These are phyloP conservation scores for Penicillium palitans DNA, from an alignment of 2,329 filamentous ascomycete genomes.

Conservation along the genomic window DNA sequence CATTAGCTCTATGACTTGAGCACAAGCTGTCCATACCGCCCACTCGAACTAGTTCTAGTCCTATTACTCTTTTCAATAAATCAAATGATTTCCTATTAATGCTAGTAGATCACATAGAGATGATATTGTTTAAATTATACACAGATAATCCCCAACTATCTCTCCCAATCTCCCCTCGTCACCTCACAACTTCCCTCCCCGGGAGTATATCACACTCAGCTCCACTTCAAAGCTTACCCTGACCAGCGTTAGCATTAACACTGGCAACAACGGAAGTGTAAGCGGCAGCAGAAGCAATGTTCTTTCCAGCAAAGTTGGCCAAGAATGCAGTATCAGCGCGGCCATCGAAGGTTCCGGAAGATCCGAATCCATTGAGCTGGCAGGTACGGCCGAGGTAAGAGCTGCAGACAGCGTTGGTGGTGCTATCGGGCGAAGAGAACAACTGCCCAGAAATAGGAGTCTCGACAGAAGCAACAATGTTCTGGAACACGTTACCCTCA, in stretches of 20 bases:
- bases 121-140: background rate
- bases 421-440: slow-evolving; percentile 39
- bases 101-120: background rate
- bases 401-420: slow-evolving; percentile 46
- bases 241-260: slow-evolving; percentile 47
- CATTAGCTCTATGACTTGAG: background rate
- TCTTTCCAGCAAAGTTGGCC: slow-evolving; percentile 54
- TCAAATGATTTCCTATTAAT: background rate
- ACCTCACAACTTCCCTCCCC: background rate
- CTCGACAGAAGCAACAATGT: slow-evolving; percentile 49
- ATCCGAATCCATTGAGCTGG: slow-evolving; percentile 52
- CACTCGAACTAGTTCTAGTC: background rate
- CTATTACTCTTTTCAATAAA: background rate
- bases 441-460: slow-evolving; percentile 40
- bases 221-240: slow-evolving; percentile 46
- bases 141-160: no score
- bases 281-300: slow-evolving; percentile 48
- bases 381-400: slow-evolving; percentile 52
- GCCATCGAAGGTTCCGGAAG: slow-evolving; percentile 33
- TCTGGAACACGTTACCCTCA: slow-evolving; percentile 61
- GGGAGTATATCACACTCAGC: background rate
- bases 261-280: slow-evolving; percentile 39
- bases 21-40: background rate
- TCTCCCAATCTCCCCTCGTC: no score
- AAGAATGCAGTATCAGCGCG: slow-evolving; percentile 53